Evolutionary conservation across 2,329 filamentous ascomycete genomes (phyloP).

Genomic region (Diaporthe citri): DNA sequence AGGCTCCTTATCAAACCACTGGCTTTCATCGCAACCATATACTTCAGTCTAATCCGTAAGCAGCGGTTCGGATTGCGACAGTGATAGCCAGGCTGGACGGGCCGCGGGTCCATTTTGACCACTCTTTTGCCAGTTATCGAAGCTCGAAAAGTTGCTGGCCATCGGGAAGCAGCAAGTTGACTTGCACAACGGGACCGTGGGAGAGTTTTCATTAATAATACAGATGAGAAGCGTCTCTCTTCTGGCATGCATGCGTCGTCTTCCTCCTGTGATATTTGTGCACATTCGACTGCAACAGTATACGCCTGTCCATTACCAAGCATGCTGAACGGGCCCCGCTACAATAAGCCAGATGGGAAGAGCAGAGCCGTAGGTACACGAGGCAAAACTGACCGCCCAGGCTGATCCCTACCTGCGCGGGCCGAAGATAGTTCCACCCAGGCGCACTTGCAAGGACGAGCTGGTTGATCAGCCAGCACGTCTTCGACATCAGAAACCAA

Average conservation of each 20-base stretch:
- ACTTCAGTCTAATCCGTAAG: background rate
- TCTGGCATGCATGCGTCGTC: background rate
- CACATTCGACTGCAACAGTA: background rate
- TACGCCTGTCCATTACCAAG: too few relatives aligned
- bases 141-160: background rate
- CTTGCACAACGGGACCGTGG: slow-evolving; percentile 14
- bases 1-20: too few relatives aligned
- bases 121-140: background rate
- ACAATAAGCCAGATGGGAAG: too few relatives aligned
- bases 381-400: too few relatives aligned
- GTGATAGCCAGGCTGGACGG: background rate
- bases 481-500: background rate
- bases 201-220: background rate
- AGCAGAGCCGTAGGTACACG: too few relatives aligned
- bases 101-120: background rate
- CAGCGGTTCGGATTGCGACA: background rate
- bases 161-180: slow-evolving; percentile 11
- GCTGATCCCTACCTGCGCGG: too few relatives aligned
- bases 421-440: too few relatives aligned
- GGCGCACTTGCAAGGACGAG: background rate
- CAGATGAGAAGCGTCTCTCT: background rate
- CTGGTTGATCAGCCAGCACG: background rate
- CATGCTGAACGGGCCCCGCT: background rate
- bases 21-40: background rate
- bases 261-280: background rate